These are phyloP conservation scores for Ceratocystis harringtonii DNA, from an alignment of 2,329 filamentous ascomycete species.

Conservation along the genomic window DNA sequence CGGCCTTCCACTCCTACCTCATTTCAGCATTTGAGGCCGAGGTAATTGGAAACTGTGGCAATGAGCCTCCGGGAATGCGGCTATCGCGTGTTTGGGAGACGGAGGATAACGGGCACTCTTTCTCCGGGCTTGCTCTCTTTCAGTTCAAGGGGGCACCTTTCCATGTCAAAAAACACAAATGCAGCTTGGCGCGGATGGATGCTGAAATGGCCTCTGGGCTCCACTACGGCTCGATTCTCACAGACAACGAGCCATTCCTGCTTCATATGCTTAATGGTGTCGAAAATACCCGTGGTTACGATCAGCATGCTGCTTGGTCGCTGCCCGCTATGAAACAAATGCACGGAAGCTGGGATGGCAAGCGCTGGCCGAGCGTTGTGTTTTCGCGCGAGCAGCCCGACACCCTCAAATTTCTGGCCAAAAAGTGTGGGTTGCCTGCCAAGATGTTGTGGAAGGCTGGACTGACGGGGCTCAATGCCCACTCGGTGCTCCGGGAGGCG, in stretches of 20 bases:
- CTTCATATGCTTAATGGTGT: background rate
- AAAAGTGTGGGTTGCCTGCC: background rate
- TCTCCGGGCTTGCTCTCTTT: background rate
- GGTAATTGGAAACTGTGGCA: constrained; percentile 1
- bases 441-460: background rate
- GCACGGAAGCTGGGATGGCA: background rate
- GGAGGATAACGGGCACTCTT: background rate
- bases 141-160: background rate
- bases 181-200: background rate
- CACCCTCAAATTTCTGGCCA: background rate
- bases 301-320: background rate
- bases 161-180: background rate
- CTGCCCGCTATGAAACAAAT: background rate
- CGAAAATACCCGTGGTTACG: background rate
- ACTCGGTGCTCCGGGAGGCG: background rate
- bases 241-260: background rate
- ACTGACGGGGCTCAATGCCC: background rate
- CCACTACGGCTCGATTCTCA: background rate
- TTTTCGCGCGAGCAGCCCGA: constrained; percentile 1
- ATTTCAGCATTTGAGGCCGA: background rate
- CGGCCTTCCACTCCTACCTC: constrained; percentile 3
- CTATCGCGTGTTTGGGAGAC: background rate
- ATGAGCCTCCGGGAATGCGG: background rate
- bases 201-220: background rate
- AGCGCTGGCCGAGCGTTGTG: background rate